These are phyloP conservation scores for Triticum urartu DNA, from an alignment of 176 grass and related monocot species.

Conservation along the genomic window DNA sequence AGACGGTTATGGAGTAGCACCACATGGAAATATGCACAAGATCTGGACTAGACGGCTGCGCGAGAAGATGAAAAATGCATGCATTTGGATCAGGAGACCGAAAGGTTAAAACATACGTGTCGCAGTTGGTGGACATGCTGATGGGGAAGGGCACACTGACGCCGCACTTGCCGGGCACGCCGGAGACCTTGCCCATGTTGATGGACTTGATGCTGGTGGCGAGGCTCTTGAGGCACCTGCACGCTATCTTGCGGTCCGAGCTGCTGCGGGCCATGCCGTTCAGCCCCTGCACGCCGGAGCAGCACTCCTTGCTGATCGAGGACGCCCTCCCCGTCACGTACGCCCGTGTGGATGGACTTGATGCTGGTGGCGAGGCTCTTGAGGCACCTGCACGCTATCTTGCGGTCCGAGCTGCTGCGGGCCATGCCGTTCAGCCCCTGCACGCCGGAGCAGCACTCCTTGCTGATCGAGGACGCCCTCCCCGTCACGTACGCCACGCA, in stretches of 20 bases:
- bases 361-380: conserved; percentile 27
- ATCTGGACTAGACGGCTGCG: too few relatives aligned
- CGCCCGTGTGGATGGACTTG: background rate
- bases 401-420: background rate
- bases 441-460: conserved; percentile 42
- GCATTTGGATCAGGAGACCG: background rate
- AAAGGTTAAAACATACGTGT: conserved; percentile 26
- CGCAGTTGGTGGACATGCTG: conserved; percentile 53
- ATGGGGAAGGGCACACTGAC: conserved; percentile 43
- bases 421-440: conserved; percentile 14
- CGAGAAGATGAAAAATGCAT: background rate
- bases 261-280: background rate
- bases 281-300: conserved; percentile 33
- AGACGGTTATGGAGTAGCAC: background rate
- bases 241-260: conserved; percentile 25
- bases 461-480: background rate
- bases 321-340: conserved; percentile 29
- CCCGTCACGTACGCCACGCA: conserved; percentile 49
- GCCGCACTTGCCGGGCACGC: conserved; percentile 42
- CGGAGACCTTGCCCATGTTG: conserved; percentile 28
- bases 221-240: conserved; percentile 39
- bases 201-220: conserved; percentile 13
- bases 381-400: conserved; percentile 35
- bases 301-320: background rate
- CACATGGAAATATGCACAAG: background rate